phyloP scores from a whole-genome alignment of 192 early-diverging fungal genomes.

The Coemansia sp. region DNA sequence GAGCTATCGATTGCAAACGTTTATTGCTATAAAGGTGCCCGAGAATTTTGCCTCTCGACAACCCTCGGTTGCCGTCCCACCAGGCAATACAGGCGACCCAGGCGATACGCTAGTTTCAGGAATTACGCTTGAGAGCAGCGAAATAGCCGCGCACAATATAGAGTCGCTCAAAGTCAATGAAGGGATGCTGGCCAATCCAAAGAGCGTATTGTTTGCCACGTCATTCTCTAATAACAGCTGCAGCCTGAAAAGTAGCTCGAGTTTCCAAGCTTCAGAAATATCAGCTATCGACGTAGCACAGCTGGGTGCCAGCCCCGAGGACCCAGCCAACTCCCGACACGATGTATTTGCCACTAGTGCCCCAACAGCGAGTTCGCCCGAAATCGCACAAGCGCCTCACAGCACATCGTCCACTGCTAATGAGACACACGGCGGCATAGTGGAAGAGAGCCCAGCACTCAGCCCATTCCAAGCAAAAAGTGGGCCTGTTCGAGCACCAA shows the following conservation, averaged over 20 bases:
- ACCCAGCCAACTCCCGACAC: neutral
- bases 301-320: neutral
- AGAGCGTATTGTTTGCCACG: neutral
- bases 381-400: neutral
- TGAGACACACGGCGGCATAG: neutral
- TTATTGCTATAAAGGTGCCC: neutral
- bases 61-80: neutral
- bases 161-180: neutral
- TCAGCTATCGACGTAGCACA: constrained; percentile 1
- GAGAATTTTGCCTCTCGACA: neutral
- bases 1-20: neutral
- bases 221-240: neutral
- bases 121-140: constrained; percentile 5
- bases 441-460: neutral
- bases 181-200: neutral
- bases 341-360: neutral
- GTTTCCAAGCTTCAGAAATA: neutral
- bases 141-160: neutral
- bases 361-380: neutral
- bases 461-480: neutral
- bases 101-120: constrained; percentile 17
- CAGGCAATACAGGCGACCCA: neutral
- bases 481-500: neutral
- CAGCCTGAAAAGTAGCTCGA: neutral
- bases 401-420: neutral